Conservation (phyloP, 2,329 filamentous ascomycete species). For the Dothiorella sarmentorum region DNA sequence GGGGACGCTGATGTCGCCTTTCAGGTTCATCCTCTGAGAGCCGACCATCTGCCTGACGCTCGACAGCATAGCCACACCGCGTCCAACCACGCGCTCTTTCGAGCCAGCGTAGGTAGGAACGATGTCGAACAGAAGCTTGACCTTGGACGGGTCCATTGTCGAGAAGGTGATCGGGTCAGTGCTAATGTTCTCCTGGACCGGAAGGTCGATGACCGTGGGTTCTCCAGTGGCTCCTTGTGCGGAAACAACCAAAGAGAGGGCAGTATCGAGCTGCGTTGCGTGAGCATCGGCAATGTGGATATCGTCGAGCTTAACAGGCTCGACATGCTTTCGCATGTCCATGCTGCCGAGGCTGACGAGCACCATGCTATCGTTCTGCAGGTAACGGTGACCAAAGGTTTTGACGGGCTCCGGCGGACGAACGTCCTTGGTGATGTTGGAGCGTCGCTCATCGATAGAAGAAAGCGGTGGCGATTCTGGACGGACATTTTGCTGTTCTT, state of each 20-base stretch:
- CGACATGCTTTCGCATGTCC: constrained; percentile 79
- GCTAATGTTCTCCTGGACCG: constrained; percentile 87
- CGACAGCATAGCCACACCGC: constrained; percentile 82
- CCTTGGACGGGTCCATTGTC: constrained; percentile 70
- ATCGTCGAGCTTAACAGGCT: constrained; percentile 80
- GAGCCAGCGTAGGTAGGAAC: constrained; percentile 89
- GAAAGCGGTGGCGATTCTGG: constrained; percentile 48
- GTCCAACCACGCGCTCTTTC: constrained; percentile 77
- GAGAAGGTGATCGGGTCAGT: constrained; percentile 93
- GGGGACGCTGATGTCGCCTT: constrained; percentile 88
- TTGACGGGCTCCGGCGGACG: constrained; percentile 76
- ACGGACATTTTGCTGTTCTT: constrained; percentile 22
- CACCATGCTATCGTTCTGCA: constrained; percentile 83
- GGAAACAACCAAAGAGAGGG: constrained; percentile 84
- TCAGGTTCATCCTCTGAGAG: constrained; percentile 81
- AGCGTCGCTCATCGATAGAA: constrained; percentile 53
- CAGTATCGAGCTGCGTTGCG: constrained; percentile 89
- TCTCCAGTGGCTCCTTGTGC: constrained; percentile 83
- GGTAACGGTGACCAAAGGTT: constrained; percentile 91
- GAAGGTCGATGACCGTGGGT: constrained; percentile 83
- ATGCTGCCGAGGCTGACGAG: constrained; percentile 91
- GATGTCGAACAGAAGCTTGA: constrained; percentile 90
- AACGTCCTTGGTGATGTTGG: constrained; percentile 38
- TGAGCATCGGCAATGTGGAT: constrained; percentile 87
- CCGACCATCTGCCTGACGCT: constrained; percentile 81